These are phyloP conservation scores for Didymellaceae sp. DNA, from an alignment of 2,329 filamentous ascomycete species.

Conservation along the genomic window DNA sequence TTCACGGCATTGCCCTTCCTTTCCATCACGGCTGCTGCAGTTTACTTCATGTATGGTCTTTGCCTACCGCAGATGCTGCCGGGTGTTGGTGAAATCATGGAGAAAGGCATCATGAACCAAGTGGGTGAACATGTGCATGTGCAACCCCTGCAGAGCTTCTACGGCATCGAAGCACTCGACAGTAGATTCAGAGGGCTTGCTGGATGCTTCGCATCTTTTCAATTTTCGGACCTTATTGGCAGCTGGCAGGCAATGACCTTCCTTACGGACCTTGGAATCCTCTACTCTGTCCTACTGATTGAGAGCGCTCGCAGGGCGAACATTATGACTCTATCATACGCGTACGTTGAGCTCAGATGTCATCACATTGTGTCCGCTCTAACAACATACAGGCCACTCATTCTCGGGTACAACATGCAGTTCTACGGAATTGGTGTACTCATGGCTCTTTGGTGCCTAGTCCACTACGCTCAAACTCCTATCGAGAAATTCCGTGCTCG, in stretches of 20 bases:
- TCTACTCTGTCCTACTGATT: conserved; percentile 22
- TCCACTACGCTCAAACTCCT: conserved; percentile 21
- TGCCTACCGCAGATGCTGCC: not conserved
- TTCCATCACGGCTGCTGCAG: conserved; percentile 10
- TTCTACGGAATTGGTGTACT: conserved; percentile 18
- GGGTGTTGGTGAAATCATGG: conserved; percentile 9
- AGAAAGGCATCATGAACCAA: conserved; percentile 10
- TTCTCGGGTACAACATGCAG: conserved; percentile 22
- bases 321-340: conserved; percentile 13
- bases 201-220: conserved; percentile 21
- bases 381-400: conserved; percentile 11
- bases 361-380: not conserved
- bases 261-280: conserved; percentile 15
- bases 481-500: conserved; percentile 22
- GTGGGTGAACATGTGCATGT: conserved; percentile 15
- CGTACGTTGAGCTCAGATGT: not conserved
- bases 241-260: conserved; percentile 24
- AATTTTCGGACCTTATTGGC: conserved; percentile 17
- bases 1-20: conserved; percentile 17
- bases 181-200: conserved; percentile 13
- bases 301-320: conserved; percentile 21
- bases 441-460: conserved; percentile 20
- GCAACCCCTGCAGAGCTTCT: conserved; percentile 14
- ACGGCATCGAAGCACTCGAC: conserved; percentile 19
- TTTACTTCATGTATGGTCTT: conserved; percentile 16